phyloP scores from a whole-genome alignment of 2,329 filamentous ascomycete species.

The Xylariaceae sp. region DNA sequence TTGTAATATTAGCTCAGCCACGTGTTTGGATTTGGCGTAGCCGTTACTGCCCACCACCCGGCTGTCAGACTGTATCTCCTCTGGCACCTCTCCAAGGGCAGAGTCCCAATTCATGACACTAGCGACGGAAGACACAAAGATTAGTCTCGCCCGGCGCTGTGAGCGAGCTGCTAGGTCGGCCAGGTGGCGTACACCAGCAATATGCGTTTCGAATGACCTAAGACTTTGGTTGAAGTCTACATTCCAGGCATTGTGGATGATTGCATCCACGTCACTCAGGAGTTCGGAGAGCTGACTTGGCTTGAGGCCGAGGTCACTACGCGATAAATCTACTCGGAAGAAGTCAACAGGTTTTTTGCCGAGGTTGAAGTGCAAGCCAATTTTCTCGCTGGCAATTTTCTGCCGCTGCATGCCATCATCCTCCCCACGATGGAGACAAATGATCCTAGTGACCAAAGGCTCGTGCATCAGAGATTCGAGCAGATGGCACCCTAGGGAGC shows the following conservation, averaged over 20 bases:
- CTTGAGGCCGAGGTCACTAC: slow-evolving; percentile 7
- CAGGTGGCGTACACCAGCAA: slow-evolving; percentile 26
- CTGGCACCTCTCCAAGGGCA: slow-evolving; percentile 8
- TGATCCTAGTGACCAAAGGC: slow-evolving; percentile 35
- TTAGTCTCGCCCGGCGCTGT: slow-evolving; percentile 9
- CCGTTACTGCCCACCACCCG: slow-evolving; percentile 10
- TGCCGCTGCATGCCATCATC: slow-evolving; percentile 13
- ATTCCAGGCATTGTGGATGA: slow-evolving; percentile 36
- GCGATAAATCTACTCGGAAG: slow-evolving; percentile 19
- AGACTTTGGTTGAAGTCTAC: slow-evolving; percentile 35
- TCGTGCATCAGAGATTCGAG: slow-evolving; percentile 38
- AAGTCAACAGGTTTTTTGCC: slow-evolving; percentile 11
- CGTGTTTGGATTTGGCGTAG: slow-evolving; percentile 28
- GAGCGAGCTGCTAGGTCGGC: slow-evolving; percentile 21
- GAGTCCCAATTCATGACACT: slow-evolving; percentile 23
- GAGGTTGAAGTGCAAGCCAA: slow-evolving; percentile 1
- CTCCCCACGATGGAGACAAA: slow-evolving; percentile 30
- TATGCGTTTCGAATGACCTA: slow-evolving; percentile 28
- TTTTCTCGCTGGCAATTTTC: slow-evolving; percentile 7
- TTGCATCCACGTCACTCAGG: not conserved
- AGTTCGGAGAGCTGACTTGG: slow-evolving; percentile 1
- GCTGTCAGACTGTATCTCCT: slow-evolving; percentile 12
- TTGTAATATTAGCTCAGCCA: slow-evolving; percentile 26
- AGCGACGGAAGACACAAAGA: slow-evolving; percentile 33
- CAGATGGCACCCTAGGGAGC: slow-evolving; percentile 43